Percentiles rank a stretch among this genome's conserved stretches.
Evolutionary conservation across 169 alveolate species (phyloP).

Genomic region (Sarcocystis neurona): DNA sequence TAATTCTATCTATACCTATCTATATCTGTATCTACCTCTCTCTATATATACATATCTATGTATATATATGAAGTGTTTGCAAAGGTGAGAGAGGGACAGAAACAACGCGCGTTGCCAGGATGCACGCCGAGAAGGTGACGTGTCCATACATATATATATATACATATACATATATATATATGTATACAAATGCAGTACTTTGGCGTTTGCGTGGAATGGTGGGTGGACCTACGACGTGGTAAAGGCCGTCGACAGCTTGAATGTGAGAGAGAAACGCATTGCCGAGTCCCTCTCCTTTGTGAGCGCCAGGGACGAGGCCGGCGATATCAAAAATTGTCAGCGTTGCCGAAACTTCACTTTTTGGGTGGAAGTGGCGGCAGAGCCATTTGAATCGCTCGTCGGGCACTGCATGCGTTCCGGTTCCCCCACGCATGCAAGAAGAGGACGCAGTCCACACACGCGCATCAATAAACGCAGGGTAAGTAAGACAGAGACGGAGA

Average conservation of each 20-base stretch:
- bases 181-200: neutral
- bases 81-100: no score
- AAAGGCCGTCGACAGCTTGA: constrained; percentile 96
- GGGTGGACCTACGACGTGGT: constrained; percentile 95
- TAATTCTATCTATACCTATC: no score
- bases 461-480: neutral
- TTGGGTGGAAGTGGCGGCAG: constrained; percentile 93
- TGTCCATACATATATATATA: neutral
- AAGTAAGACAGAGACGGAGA: constrained; percentile 27
- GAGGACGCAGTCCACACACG: neutral
- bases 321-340: constrained; percentile 97
- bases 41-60: no score
- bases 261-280: constrained; percentile 97
- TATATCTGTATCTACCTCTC: no score
- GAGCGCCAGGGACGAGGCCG: constrained; percentile 98
- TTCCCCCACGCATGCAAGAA: neutral
- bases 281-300: constrained; percentile 99
- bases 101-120: no score
- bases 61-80: no score
- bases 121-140: neutral
- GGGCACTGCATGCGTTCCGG: constrained; percentile 72
- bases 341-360: constrained; percentile 94
- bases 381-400: constrained; percentile 95
- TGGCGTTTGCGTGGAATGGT: no score
- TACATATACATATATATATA: no score